phyloP scores from a whole-genome alignment of 495 filamentous ascomycete genomes.

The Daldinia childiae region DNA sequence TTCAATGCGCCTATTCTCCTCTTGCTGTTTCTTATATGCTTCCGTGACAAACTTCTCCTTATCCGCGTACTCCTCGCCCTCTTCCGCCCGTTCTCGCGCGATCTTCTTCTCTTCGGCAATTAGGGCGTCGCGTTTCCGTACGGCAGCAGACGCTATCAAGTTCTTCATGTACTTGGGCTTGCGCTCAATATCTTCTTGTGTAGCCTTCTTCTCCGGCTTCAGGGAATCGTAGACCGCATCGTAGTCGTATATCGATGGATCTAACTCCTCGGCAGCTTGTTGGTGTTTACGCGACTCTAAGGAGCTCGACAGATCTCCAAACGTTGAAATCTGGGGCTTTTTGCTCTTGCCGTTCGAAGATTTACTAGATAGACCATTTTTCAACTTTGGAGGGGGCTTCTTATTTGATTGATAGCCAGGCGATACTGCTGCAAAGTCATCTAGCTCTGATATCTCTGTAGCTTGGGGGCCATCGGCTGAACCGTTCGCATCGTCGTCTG shows the following conservation, averaged over 20 bases:
- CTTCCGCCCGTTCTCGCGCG: conserved; percentile 85
- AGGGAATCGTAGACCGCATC: conserved; percentile 76
- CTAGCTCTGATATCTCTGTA: conserved; percentile 48
- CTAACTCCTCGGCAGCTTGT: conserved; percentile 65
- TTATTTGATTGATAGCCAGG: conserved; percentile 29
- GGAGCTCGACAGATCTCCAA: conserved; percentile 65
- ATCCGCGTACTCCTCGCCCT: conserved; percentile 92
- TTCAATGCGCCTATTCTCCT: conserved; percentile 78
- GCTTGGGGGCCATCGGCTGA: conserved; percentile 31
- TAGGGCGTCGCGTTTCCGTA: conserved; percentile 87
- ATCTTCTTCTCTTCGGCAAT: conserved; percentile 89
- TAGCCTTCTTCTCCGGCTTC: conserved; percentile 54
- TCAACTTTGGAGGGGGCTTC: conserved; percentile 39
- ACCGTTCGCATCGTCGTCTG: conserved; percentile 52
- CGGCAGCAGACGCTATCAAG: conserved; percentile 80
- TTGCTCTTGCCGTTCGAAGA: conserved; percentile 49
- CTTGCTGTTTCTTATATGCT: conserved; percentile 95
- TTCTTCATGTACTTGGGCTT: conserved; percentile 85
- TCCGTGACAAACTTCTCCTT: conserved; percentile 97
- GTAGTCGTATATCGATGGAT: conserved; percentile 80
- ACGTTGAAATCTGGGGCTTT: conserved; percentile 49
- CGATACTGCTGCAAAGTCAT: conserved; percentile 40
- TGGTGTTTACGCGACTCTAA: conserved; percentile 64
- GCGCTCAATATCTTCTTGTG: conserved; percentile 56
- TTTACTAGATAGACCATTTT: conserved; percentile 31